Evolutionary conservation across 2,329 filamentous ascomycete species (phyloP), one percentile per base, ranked within the genome.

Genomic region (Penicillium sp.): DNA sequence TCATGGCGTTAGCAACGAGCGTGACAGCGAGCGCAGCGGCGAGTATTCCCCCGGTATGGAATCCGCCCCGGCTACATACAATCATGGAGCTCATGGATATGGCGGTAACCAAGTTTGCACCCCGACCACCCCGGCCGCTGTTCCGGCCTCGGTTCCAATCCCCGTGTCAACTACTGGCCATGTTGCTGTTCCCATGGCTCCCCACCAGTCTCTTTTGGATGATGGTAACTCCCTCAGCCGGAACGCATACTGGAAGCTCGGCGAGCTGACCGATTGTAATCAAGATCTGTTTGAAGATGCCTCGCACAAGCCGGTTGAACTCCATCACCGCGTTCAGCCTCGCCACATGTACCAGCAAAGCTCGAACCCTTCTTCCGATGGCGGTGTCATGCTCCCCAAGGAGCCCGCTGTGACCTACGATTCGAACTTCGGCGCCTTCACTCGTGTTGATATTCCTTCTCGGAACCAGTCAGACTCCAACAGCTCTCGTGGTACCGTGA

Each of bases 351-450:
- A 50, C 29, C n/a, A 23, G 4, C 15, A 25, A 19, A 25, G 31
- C 8, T 50, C 38, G 2, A 27, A 45, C 25, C 11, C 47, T 13
- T 55, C 47, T 15, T 31, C 27, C 2, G 40, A 55, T n/a, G 53
- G 53, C 9, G 53, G 53, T 3, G 48, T 52, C 6, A 45, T 38
- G 33, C 33, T 52, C 8, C 52, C 45, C 1, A 29, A 27, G 13
- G 29, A 81, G 5, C 21, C 31, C 29, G 6, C 19, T 5, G 6
- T n/a, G 16, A 6, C n/a, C 1, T 50, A 11, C 36, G 16, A 21
- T 15, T 31, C 52, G 8, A 34, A 15, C 25, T 49, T 23, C 19
- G 10, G 15, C 19, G 5, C 21, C 1, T 52, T 45, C 21, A 1
- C 21, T 8, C 31, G 10, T 2, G 21, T 4, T 21, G 29, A 27